Evolutionary conservation across 345 rosid genomes (phyloP), one percentile per base, ranked within the genome.

Genomic region (rapeseed (Brassica napus)): DNA sequence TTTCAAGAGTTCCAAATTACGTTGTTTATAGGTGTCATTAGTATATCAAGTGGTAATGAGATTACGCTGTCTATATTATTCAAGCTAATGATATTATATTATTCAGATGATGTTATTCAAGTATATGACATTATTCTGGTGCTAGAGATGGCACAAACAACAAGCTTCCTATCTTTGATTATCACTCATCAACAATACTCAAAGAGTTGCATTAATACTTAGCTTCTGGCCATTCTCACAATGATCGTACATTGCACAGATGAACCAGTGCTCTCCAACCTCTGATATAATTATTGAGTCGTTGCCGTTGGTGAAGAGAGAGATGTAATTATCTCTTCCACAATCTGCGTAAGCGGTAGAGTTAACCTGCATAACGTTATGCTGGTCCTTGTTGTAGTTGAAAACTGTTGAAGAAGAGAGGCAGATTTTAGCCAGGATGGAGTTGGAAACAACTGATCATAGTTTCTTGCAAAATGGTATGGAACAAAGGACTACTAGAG

Each of bases 351-450:
- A 83, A n/a, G 85, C 85, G 3, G 86, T 76, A 32, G 84, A 79
- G 59, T 82, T 86, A n/a, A 80, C 87, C 78, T 82, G 85, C 84
- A 83, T 82, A 37, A 79, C 84, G 37, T 83, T 86, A 65, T 82
- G 82, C 75, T 63, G 52, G 54, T 69, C 79, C 1, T 6, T 68
- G 63, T 75, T 31, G 12, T 84, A 78, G 67, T 82, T 85, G 84
- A 85, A 85, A 42, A 75, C 85, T 83, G 81, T 65, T 68, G 54
- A 35, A 72, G 32, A 72, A 80, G 28, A 73, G 65, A 49, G 4
- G 15, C 71, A 68, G 44, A 73, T 24, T 49, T 73, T 66, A 68
- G 49, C 78, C 9, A 58, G 69, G 64, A 3, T 67, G 64, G 16
- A 26, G 8, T 30, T 65, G 32, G 31, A 66, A 75, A 75, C 3